Evolutionary conservation across 768 basidiomycete species (phyloP).

Genomic region (Trichaptum fuscoviolaceum): DNA sequence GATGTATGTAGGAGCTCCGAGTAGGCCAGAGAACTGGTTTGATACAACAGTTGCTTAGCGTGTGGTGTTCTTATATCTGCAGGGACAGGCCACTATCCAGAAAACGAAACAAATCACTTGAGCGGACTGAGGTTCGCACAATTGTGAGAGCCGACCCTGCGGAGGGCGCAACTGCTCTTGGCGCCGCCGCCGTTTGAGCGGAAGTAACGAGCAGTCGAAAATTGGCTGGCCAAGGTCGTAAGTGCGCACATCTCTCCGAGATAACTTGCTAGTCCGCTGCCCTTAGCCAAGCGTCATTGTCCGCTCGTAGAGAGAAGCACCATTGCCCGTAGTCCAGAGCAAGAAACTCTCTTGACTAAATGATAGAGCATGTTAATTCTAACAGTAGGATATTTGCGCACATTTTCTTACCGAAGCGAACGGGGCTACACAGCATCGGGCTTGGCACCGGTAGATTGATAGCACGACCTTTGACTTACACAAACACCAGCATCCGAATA

Average conservation of each 20-base stretch:
- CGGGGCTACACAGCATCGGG: not conserved
- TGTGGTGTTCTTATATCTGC: not conserved
- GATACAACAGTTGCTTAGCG: not conserved
- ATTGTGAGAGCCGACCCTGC: not conserved
- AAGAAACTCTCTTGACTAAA: too few relatives aligned
- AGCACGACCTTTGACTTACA: not conserved
- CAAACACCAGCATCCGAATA: not conserved
- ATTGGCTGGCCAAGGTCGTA: not conserved
- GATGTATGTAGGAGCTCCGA: not conserved
- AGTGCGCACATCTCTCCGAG: not conserved
- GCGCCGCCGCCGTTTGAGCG: constrained; percentile 1
- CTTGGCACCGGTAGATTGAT: not conserved
- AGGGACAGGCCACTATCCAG: not conserved
- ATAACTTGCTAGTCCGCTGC: not conserved
- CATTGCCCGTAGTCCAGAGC: too few relatives aligned
- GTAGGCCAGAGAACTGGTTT: not conserved
- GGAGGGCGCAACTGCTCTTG: not conserved
- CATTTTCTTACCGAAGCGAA: not conserved
- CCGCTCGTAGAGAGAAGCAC: too few relatives aligned
- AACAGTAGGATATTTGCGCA: not conserved
- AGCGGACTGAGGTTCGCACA: not conserved
- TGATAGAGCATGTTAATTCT: too few relatives aligned
- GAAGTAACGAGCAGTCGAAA: not conserved
- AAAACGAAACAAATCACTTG: not conserved
- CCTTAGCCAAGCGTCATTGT: not conserved